Evolutionary conservation across 179 eudicot genomes (phyloP).

Genomic region (Pouteria campechiana): DNA sequence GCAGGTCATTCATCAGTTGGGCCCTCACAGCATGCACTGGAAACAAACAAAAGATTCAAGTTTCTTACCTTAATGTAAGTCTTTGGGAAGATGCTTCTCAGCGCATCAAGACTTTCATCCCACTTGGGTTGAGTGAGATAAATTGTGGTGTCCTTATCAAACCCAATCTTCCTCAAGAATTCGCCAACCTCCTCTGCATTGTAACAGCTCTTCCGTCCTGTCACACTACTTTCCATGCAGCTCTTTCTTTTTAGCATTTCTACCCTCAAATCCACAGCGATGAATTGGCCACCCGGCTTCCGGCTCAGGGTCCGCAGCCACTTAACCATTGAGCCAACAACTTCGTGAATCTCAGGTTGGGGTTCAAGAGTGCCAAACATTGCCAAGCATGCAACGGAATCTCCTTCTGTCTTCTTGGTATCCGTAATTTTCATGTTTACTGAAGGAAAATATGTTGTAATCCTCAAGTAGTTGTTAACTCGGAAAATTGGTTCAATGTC

Average conservation of each 20-base stretch:
- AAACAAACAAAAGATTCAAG: neutral
- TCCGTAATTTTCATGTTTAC: constrained; percentile 62
- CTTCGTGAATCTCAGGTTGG: constrained; percentile 67
- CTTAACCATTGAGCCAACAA: constrained; percentile 76
- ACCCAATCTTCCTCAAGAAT: constrained; percentile 73
- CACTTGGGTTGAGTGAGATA: constrained; percentile 93
- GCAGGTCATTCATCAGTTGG: too few species aligned
- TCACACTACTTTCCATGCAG: constrained; percentile 36
- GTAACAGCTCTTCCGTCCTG: constrained; percentile 66
- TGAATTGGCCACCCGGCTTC: constrained; percentile 67
- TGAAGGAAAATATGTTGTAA: constrained; percentile 82
- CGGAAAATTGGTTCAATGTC: constrained; percentile 52
- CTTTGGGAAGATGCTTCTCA: constrained; percentile 85
- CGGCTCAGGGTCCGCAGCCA: constrained; percentile 69
- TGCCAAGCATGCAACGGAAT: constrained; percentile 66
- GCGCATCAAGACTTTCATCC: constrained; percentile 71
- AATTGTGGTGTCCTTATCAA: constrained; percentile 68
- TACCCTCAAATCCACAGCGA: constrained; percentile 84
- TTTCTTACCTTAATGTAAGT: constrained; percentile 85
- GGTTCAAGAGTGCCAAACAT: constrained; percentile 84
- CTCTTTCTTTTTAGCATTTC: constrained; percentile 74
- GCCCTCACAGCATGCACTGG: neutral
- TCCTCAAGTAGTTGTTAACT: constrained; percentile 68
- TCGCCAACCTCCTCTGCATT: constrained; percentile 67
- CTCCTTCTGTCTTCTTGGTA: constrained; percentile 20